Percentiles rank a stretch among this genome's conserved stretches.
These are phyloP conservation scores for Corymbia citriodora DNA, from an alignment of 441 rosid species.

Conservation along the genomic window DNA sequence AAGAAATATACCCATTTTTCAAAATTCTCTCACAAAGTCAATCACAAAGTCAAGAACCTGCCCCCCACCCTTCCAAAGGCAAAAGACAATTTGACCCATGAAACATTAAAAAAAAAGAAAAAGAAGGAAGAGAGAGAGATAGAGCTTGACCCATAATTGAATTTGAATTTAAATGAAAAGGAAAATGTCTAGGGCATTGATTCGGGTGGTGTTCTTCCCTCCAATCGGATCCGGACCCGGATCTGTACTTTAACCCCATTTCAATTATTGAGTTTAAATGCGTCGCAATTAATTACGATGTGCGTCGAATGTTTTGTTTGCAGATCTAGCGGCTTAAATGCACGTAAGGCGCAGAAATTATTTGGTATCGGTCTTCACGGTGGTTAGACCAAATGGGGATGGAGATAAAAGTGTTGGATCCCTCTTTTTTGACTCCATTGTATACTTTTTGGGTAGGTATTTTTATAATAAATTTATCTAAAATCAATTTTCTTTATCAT, in stretches of 20 bases:
- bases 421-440: background rate
- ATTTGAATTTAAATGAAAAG: background rate
- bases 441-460: background rate
- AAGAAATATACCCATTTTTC: background rate
- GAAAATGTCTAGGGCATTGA: background rate
- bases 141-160: background rate
- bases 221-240: background rate
- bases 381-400: background rate
- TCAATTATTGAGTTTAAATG: background rate
- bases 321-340: background rate
- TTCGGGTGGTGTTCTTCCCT: background rate
- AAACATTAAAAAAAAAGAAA: background rate
- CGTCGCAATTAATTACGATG: background rate
- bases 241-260: background rate
- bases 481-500: background rate
- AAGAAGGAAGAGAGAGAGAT: no score
- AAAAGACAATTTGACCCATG: background rate
- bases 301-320: background rate
- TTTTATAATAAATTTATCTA: accelerated
- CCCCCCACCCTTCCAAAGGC: background rate
- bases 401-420: no score
- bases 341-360: background rate
- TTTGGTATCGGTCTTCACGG: background rate
- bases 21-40: background rate
- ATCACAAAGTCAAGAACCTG: background rate